Conservation (phyloP, 495 filamentous ascomycete genomes). For the Neurospora tetraspora region DNA sequence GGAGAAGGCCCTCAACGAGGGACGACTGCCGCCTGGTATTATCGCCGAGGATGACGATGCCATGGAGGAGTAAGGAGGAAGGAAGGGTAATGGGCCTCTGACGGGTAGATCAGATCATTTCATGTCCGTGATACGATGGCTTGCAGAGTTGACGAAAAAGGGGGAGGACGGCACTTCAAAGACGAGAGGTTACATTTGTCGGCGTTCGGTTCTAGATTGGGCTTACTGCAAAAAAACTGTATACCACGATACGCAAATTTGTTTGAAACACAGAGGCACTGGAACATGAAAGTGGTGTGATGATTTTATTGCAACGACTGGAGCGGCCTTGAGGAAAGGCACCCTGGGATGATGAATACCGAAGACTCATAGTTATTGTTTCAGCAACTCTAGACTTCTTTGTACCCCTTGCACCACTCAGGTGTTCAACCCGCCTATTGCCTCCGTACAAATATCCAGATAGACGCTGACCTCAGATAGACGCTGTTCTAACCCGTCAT, state of each 20-base stretch:
- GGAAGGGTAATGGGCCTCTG: not conserved
- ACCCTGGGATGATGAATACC: not conserved
- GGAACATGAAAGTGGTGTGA: not conserved
- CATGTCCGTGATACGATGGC: not conserved
- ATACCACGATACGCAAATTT: not conserved
- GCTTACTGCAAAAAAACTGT: not conserved
- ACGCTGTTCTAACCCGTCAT: slow-evolving; percentile 38
- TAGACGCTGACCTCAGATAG: not conserved
- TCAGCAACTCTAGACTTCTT: not conserved
- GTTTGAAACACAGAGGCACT: not conserved
- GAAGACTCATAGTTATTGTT: not conserved
- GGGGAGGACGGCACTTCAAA: not conserved
- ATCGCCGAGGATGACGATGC: slow-evolving; percentile 37
- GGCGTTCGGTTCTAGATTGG: not conserved
- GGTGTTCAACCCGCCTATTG: not conserved
- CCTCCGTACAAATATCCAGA: not conserved
- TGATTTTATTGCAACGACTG: not conserved
- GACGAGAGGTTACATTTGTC: not conserved
- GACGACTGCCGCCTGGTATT: slow-evolving; percentile 63
- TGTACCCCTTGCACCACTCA: not conserved
- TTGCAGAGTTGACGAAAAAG: not conserved
- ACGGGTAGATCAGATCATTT: not conserved
- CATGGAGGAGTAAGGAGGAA: slow-evolving; percentile 37
- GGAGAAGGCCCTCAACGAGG: slow-evolving; percentile 82
- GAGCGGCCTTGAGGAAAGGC: not conserved